A percentile compares a stretch with the other conserved stretches of the same genome.
These are phyloP conservation scores for Leccinum brunneo-olivaceum DNA, from an alignment of 1,284 basidiomycete genomes.

Conservation along the genomic window DNA sequence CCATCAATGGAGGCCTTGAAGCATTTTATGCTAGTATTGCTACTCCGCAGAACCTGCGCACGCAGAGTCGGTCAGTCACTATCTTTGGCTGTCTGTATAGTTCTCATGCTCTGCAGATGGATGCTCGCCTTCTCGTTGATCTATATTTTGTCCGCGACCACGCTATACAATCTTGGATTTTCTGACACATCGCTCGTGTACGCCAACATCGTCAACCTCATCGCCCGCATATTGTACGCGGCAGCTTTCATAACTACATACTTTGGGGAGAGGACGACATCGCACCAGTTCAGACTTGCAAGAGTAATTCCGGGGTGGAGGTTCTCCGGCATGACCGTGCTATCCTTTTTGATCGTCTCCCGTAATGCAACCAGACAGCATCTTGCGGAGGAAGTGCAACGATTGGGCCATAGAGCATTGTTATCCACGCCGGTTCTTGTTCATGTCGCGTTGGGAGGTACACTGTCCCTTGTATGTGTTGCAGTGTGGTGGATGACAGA, in stretches of 20 bases:
- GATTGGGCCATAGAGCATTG: slow-evolving; percentile 27
- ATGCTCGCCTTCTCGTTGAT: slow-evolving; percentile 61
- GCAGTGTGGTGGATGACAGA: slow-evolving; percentile 42
- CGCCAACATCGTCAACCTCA: slow-evolving; percentile 66
- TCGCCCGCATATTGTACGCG: slow-evolving; percentile 51
- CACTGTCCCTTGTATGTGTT: slow-evolving; percentile 35
- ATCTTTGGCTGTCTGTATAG: slow-evolving; percentile 1
- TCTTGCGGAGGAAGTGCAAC: slow-evolving; percentile 21
- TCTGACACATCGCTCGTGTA: slow-evolving; percentile 72
- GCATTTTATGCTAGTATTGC: slow-evolving; percentile 83
- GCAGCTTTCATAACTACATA: slow-evolving; percentile 32
- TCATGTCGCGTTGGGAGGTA: slow-evolving; percentile 39
- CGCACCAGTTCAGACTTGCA: slow-evolving; percentile 20
- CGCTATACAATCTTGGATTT: slow-evolving; percentile 42
- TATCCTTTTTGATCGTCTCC: slow-evolving; percentile 30
- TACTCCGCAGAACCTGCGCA: slow-evolving; percentile 51
- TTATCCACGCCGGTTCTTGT: slow-evolving; percentile 29
- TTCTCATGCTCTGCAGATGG: slow-evolving; percentile 38
- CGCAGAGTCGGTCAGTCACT: slow-evolving; percentile 51
- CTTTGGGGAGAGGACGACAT: slow-evolving; percentile 28
- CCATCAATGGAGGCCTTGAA: slow-evolving; percentile 84
- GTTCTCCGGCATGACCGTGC: slow-evolving; percentile 26
- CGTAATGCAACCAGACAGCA: slow-evolving; percentile 18
- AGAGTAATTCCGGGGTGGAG: slow-evolving; percentile 30
- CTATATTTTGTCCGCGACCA: slow-evolving; percentile 51